Evolutionary conservation across 495 filamentous ascomycete genomes (phyloP), one percentile per base, ranked within the genome.

Genomic region (Podospora pseudoanserina): DNA sequence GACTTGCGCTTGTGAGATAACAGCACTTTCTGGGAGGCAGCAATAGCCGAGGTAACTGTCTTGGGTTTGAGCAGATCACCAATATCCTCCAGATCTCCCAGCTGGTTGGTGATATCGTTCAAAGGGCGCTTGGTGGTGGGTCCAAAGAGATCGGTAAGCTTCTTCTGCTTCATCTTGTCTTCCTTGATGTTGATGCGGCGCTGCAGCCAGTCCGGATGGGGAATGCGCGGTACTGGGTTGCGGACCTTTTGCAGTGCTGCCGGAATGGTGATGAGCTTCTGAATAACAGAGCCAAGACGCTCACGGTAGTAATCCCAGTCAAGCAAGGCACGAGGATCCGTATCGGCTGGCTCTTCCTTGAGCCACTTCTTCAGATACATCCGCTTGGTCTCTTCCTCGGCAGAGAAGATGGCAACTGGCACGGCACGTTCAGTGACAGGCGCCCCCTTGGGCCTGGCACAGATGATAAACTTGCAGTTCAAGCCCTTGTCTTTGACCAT

Each of bases 381-480:
- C 27, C 92, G 87, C 76, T 97, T 98, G 65, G 94, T 88, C 32
- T 86, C 87, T 62, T 90, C 86, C 64, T 97, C 93, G 0, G 95
- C 94, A 0, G 95, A 97, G 78, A 99, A 99, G 68, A 99, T 99
- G 19, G 95, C 92, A 5, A 97, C 93, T 5, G 95, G 95, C 70
- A 98, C 89, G 9, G 95, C 95, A 72, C 95, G 84, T 72, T 98
- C 95, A 0, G 95, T 98, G 68, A 99, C 94, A 23, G 95, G 94
- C 0, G 95, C 93, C 74, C 89, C 90, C 73, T 88, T 91, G 26
- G 95, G 95, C 70, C 85, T 88, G 7, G 92, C 86, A 55, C 93
- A 96, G 70, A 99, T 97, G 78, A 99, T 96, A 78, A 96, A 99
- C 78, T 98, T 98, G 88, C 95, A 99, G 79, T 98, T 98, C 71